Base-by-base conservation (phyloP, 306 rosid genomes). In the Acacia crassicarpa region DNA sequence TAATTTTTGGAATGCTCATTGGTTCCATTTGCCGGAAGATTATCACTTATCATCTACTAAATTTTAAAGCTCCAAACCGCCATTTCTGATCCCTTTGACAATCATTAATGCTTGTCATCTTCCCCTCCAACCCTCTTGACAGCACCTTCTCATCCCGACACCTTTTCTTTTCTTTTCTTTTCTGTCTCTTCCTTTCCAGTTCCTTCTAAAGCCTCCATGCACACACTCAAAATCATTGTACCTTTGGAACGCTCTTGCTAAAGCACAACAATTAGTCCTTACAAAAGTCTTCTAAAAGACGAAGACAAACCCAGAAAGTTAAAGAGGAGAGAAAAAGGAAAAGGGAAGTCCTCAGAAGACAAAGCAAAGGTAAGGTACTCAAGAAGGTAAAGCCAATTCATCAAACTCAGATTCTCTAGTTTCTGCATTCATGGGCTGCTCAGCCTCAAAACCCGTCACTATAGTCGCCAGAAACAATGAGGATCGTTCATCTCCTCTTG, bases 381-480 rank as follows among this genome's bases (percentile, higher is more conserved):
- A 20, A 53, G 44, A 48, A 78, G 58, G 17, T 6, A 5, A 53
- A 53, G 22, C 61, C 61, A 53, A 53, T 53, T 53, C 61, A 53
- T 53, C 22, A 53, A 53, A 53, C 61, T 53, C 61, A 16, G 17
- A 17, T 5, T 63, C 41, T 63, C 69, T 32, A 6, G 19, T 32
- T 38, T 49, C 30, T 78, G 48, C 48, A 80, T 79, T 75, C 72
- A 90, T 90, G 93, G 93, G 91, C 58, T 90, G 93, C 80, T 88
- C 91, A 67, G 85, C 91, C 80, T 88, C 93, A 65, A 88, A 75
- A 84, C 82, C 82, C 58, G 41, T 44, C 48, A 62, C 78, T 72
- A 81, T 79, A 56, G 80, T 82, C n/a, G 14, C 81, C 66, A 70
- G 75, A 71, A 81, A 72, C 80, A 80, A 15, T 4, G 59, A 72